A percentile compares a stretch with the other conserved stretches of the same genome.
phyloP scores from a whole-genome alignment of 164 flowering plant species.

The Liriodendron chinense region DNA sequence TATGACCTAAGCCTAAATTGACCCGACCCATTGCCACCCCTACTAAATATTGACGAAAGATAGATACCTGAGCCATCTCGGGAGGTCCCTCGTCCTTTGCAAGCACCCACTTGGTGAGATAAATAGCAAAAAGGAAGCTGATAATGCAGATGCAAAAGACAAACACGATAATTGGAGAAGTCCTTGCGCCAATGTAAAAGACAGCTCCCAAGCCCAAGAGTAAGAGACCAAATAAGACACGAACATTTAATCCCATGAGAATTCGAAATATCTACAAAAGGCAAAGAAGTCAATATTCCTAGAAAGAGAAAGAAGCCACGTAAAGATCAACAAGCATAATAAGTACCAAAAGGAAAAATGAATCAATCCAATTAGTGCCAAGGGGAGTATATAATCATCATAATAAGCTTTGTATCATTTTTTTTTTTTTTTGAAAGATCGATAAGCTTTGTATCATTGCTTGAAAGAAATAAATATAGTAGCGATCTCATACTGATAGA shows the following conservation, averaged over 20 bases:
- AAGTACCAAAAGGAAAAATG: neutral
- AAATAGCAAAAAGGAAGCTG: slow-evolving; percentile 74
- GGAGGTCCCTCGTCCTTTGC: slow-evolving; percentile 98
- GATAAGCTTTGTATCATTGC: neutral
- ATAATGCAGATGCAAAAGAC: slow-evolving; percentile 80
- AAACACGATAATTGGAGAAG: slow-evolving; percentile 87
- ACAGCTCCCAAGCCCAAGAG: slow-evolving; percentile 65
- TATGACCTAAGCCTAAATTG: too few species aligned
- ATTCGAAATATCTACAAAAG: slow-evolving; percentile 69
- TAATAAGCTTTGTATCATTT: neutral
- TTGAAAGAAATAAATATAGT: neutral
- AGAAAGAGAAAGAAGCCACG: neutral
- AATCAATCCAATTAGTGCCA: neutral
- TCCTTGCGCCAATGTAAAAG: slow-evolving; percentile 80
- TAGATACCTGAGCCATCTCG: slow-evolving; percentile 85
- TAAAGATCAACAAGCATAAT: neutral
- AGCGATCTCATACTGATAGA: neutral
- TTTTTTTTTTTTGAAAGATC: too few species aligned
- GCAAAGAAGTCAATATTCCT: slow-evolving; percentile 2
- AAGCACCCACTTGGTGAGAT: slow-evolving; percentile 93
- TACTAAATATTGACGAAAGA: neutral
- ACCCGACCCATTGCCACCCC: too few species aligned
- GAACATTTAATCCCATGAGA: slow-evolving; percentile 65
- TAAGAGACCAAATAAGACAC: slow-evolving; percentile 62
- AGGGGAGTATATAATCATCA: neutral